Percentiles rank a stretch among this genome's conserved stretches.
Conservation (phyloP, 345 rosid genomes). For the Aurinia saxatilis region DNA sequence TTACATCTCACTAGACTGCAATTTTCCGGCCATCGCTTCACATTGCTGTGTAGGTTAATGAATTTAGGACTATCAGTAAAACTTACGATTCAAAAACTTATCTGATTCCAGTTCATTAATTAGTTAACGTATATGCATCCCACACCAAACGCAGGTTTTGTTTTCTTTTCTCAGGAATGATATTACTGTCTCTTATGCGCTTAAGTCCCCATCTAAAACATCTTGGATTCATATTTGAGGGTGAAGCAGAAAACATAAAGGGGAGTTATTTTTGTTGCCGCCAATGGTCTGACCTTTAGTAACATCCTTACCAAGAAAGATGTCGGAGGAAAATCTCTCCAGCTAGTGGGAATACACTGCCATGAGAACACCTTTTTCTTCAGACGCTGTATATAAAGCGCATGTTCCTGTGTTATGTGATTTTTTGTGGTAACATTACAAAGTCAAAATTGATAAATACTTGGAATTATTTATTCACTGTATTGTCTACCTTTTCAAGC, state of each 20-base stretch:
- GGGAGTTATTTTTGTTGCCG: background rate
- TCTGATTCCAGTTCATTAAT: background rate
- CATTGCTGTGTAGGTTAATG: background rate
- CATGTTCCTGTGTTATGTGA: slow-evolving; percentile 6
- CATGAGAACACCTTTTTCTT: slow-evolving; percentile 5
- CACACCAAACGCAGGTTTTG: slow-evolving; percentile 2
- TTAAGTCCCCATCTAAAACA: background rate
- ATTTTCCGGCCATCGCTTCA: background rate
- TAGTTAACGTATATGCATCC: background rate
- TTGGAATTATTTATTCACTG: background rate
- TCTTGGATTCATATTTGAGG: background rate
- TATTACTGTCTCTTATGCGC: background rate
- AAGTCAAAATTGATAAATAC: slow-evolving; percentile 5
- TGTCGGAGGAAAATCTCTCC: background rate
- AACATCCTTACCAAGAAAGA: background rate
- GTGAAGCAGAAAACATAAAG: background rate
- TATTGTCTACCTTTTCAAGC: slow-evolving; percentile 9
- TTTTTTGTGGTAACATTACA: background rate
- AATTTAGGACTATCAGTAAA: background rate
- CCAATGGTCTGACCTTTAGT: background rate
- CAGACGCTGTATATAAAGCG: slow-evolving; percentile 23
- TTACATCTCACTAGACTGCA: background rate
- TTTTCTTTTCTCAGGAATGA: slow-evolving; percentile 8
- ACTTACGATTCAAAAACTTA: background rate
- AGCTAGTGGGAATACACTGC: slow-evolving; percentile 5